Evolutionary conservation across 75 land plant species (phyloP), one percentile per base, ranked within the genome.

Genomic region (Cryptomeria japonica): DNA sequence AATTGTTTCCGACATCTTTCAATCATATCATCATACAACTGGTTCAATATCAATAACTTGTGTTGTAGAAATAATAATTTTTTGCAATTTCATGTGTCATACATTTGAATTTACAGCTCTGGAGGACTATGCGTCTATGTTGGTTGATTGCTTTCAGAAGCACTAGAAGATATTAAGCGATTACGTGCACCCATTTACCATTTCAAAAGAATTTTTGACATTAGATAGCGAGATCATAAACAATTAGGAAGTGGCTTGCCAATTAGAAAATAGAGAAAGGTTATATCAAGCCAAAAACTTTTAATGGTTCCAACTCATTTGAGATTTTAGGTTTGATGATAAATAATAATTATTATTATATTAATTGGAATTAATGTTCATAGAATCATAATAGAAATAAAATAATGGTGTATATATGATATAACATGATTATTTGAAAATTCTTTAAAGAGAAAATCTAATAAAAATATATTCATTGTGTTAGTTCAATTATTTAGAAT

Each of bases 71-170:
- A 34, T 73, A 73, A 6, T 64, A 2, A 32, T n/a, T n/a, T n/a
- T n/a, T n/a, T n/a, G 37, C 8, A n/a, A 34, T 73, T 73, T 73
- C 77, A 73, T 73, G 77, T 73, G 77, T 12, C 32, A 0, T 34
- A 32, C 12, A 10, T 73, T 38, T 80, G 13, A 25, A 38, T 44
- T 80, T 39, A 13, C 95, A 95, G 96, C 85, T 92, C 90, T 61
- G 92, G 93, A 88, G 90, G 86, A 46, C 53, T 93, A 7, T 89
- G 91, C 88, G 83, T 95, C 3, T 95, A 95, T 92, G 91, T 95
- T 55, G 95, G 92, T 42, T 89, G 89, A 89, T 80, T 93, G 44
- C 93, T 93, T 32, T 13, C 41, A 7, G 93, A 95, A 72, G 92
- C 93, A 42, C 80, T 87, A 18, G 90, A 90, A 61, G 96, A 93